A percentile compares a stretch with the other conserved stretches of the same genome.
Evolutionary conservation across 208 protist genomes (phyloP).

Genomic region (Crithidia bombi): DNA sequence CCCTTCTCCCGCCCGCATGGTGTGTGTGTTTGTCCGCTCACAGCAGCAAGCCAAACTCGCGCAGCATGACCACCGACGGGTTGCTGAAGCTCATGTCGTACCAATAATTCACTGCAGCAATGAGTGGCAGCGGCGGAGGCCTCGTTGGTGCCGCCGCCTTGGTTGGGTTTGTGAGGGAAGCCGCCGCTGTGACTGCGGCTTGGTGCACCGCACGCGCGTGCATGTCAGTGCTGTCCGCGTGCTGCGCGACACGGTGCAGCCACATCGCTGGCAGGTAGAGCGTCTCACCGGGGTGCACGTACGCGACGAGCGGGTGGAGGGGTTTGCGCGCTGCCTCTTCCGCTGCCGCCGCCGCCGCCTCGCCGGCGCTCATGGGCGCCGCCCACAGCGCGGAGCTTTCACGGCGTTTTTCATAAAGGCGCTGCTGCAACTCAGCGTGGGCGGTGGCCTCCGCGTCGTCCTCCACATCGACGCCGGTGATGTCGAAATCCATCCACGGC

Average conservation of each 20-base stretch:
- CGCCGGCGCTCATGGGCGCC: not conserved
- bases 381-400: not conserved
- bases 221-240: conserved; percentile 70
- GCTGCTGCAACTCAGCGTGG: conserved; percentile 22
- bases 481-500: conserved; percentile 89
- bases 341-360: conserved; percentile 8
- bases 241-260: conserved; percentile 90
- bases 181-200: not conserved
- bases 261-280: conserved; percentile 93
- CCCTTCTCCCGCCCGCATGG: too few species aligned
- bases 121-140: conserved; percentile 59
- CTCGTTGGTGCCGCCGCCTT: not conserved
- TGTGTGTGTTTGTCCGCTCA: too few species aligned
- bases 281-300: conserved; percentile 85
- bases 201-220: conserved; percentile 30
- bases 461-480: conserved; percentile 58
- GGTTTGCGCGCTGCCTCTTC: conserved; percentile 26
- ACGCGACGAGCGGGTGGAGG: conserved; percentile 73
- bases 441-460: conserved; percentile 29
- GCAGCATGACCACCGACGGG: conserved; percentile 78
- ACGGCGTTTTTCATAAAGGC: conserved; percentile 38
- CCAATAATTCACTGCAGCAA: conserved; percentile 94
- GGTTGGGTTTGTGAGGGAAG: not conserved
- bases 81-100: conserved; percentile 92
- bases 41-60: conserved; percentile 82